Conservation (phyloP, 2,329 filamentous ascomycete species). For the Sporothrix brunneoviolacea region DNA sequence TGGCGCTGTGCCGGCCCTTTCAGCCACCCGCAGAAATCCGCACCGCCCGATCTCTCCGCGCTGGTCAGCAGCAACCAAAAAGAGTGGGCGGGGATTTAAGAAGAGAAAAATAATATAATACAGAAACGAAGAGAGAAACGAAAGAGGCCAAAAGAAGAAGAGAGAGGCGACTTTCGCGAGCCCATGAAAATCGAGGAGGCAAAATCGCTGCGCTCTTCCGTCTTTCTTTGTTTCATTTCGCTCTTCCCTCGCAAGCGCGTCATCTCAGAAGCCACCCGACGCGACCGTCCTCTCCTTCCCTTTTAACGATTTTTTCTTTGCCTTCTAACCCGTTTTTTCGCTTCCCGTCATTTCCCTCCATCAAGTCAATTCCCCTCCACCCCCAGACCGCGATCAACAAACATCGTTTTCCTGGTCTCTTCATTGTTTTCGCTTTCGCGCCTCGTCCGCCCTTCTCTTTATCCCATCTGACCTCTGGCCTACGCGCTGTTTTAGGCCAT, state of each 20-base stretch:
- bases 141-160: not conserved
- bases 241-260: conserved; percentile 7
- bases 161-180: not conserved
- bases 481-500: conserved; percentile 37
- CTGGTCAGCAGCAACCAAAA: conserved; percentile 2
- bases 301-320: not conserved
- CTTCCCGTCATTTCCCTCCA: not conserved
- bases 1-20: not conserved
- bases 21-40: conserved; percentile 13
- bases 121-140: not conserved
- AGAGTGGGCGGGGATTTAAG: not conserved
- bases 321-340: not conserved
- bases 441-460: not conserved
- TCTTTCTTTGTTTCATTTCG: not conserved
- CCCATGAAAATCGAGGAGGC: not conserved
- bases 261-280: not conserved
- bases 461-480: not conserved
- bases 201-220: not conserved
- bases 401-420: not conserved
- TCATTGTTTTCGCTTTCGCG: not conserved
- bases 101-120: not conserved
- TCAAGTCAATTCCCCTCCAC: too few relatives aligned
- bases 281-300: not conserved
- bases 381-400: too few relatives aligned
- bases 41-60: conserved; percentile 14